Evolutionary conservation across 2,329 filamentous ascomycete species (phyloP).

Genomic region (Teratosphaeria destructans): DNA sequence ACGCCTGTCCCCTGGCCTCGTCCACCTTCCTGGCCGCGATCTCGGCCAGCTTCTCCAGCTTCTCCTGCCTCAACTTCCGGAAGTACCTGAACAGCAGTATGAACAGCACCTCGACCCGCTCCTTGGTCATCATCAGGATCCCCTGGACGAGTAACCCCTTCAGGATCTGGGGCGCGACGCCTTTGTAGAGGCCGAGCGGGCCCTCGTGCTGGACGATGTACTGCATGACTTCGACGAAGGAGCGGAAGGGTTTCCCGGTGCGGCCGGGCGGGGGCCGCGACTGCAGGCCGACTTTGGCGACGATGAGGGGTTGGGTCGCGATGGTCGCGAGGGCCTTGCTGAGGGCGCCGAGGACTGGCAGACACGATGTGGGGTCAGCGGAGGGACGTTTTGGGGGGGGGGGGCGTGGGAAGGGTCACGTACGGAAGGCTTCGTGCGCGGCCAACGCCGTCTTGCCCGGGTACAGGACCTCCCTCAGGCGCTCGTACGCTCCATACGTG

Average conservation of each 20-base stretch:
- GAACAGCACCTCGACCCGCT: constrained; percentile 83
- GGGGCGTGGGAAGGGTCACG: constrained; percentile 31
- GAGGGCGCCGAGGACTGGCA: constrained; percentile 73
- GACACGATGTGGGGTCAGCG: not conserved
- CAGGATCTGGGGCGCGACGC: constrained; percentile 83
- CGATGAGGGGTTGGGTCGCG: constrained; percentile 86
- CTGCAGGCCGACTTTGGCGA: constrained; percentile 93
- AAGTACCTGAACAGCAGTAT: constrained; percentile 77
- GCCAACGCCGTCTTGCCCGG: constrained; percentile 64
- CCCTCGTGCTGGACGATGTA: constrained; percentile 91
- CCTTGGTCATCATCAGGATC: constrained; percentile 98
- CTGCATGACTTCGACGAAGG: constrained; percentile 85
- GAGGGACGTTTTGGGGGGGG: not conserved
- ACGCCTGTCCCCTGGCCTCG: constrained; percentile 24
- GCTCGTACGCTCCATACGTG: constrained; percentile 93
- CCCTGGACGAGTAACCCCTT: constrained; percentile 93
- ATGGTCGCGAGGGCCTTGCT: constrained; percentile 91
- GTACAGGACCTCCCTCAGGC: constrained; percentile 67
- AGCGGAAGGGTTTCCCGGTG: constrained; percentile 84
- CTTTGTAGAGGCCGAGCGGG: constrained; percentile 78
- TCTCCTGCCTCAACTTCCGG: constrained; percentile 56
- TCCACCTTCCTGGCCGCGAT: constrained; percentile 50
- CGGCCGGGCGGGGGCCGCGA: constrained; percentile 78
- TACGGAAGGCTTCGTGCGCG: constrained; percentile 84
- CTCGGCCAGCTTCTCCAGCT: constrained; percentile 57